Evolutionary conservation across 2,329 filamentous ascomycete species (phyloP).

Genomic region (Ascochyta clinopodiicola): DNA sequence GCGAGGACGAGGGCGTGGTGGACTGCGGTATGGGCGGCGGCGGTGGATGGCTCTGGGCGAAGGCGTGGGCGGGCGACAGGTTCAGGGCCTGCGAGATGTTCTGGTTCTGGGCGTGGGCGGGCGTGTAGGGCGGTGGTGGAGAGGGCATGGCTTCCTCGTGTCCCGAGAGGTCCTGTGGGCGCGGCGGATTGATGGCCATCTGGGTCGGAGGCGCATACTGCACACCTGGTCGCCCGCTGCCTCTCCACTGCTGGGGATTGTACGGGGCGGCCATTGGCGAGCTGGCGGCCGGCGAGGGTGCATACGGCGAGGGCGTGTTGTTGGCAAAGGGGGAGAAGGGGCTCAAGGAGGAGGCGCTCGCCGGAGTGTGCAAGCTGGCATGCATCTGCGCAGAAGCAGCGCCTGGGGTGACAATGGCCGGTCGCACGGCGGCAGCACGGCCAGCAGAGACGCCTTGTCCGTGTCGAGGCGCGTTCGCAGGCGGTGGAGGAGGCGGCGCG

Average conservation of each 20-base stretch:
- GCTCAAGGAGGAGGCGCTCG: slow-evolving; percentile 47
- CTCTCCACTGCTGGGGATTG: slow-evolving; percentile 59
- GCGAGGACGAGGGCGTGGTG: slow-evolving; percentile 36
- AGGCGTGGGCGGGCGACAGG: slow-evolving; percentile 47
- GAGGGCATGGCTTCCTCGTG: slow-evolving; percentile 60
- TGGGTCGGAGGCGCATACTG: slow-evolving; percentile 46
- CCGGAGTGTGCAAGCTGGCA: slow-evolving; percentile 46
- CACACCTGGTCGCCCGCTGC: slow-evolving; percentile 47
- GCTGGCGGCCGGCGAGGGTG: slow-evolving; percentile 37
- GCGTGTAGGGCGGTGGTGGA: slow-evolving; percentile 58
- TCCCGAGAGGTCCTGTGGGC: slow-evolving; percentile 51
- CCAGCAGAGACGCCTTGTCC: slow-evolving; percentile 13
- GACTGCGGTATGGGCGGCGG: slow-evolving; percentile 34
- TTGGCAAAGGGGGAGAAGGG: slow-evolving; percentile 47
- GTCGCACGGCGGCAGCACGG: slow-evolving; percentile 44
- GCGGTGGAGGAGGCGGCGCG: slow-evolving; percentile 36
- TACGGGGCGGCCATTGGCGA: slow-evolving; percentile 53
- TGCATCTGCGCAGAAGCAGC: slow-evolving; percentile 50
- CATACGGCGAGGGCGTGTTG: slow-evolving; percentile 41
- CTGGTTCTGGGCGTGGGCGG: slow-evolving; percentile 47
- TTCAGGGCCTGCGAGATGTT: slow-evolving; percentile 42
- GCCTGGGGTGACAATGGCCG: slow-evolving; percentile 46
- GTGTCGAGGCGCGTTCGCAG: slow-evolving; percentile 35
- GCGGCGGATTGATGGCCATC: slow-evolving; percentile 32
- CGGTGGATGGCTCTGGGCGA: slow-evolving; percentile 47